Evolutionary conservation across 202 grass and related monocot genomes (phyloP).

Genomic region (Panicum virgatum): DNA sequence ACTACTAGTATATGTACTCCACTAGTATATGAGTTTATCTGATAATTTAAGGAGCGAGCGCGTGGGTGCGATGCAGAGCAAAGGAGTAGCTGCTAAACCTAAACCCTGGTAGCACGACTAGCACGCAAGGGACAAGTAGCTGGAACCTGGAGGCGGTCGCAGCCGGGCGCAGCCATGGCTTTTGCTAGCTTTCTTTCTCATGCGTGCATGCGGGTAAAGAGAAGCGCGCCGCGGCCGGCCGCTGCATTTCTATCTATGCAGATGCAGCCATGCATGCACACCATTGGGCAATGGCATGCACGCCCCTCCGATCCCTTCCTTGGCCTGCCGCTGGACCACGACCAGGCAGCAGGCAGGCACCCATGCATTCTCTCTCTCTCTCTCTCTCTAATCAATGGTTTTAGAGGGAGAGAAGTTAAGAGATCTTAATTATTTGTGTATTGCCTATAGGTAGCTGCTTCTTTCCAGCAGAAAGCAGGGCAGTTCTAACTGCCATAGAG

Average conservation of each 20-base stretch:
- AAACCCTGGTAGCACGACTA: not conserved
- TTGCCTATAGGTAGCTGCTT: not conserved
- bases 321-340: not conserved
- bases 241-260: not conserved
- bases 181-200: not conserved
- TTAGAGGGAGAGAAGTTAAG: not conserved
- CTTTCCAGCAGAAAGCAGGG: conserved; percentile 32
- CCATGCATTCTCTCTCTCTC: not conserved
- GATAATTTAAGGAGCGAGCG: not conserved
- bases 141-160: conserved; percentile 27
- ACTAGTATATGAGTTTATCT: not conserved
- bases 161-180: not conserved
- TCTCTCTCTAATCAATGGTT: too few species aligned
- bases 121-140: conserved; percentile 18
- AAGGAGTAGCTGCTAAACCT: not conserved
- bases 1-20: not conserved
- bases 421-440: not conserved
- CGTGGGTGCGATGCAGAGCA: not conserved
- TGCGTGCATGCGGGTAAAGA: conserved; percentile 27
- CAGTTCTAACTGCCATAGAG: conserved; percentile 36
- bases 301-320: not conserved
- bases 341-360: too few species aligned
- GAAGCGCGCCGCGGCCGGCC: not conserved
- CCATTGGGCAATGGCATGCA: conserved; percentile 9
- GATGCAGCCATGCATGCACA: not conserved